Conservation (phyloP, 148 eudicot species). For the Oxyria digyna region DNA sequence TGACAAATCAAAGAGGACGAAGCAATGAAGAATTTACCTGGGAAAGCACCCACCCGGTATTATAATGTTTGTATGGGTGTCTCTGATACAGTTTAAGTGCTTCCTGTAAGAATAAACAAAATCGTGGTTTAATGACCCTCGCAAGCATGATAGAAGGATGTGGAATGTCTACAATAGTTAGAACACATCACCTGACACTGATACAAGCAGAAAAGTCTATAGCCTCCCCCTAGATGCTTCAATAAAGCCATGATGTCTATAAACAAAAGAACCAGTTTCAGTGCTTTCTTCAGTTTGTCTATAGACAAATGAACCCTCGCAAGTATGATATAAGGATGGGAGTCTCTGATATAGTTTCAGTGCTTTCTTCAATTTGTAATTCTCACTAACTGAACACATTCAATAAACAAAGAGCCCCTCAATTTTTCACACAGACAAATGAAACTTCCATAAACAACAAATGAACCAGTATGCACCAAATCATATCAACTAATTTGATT, state of each 20-base stretch:
- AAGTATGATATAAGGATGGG: too few relatives aligned
- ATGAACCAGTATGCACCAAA: too few relatives aligned
- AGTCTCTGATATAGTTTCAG: too few relatives aligned
- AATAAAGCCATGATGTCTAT: conserved; percentile 59
- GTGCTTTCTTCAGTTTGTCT: too few relatives aligned
- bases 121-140: conserved; percentile 10
- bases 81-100: conserved; percentile 65
- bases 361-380: too few relatives aligned
- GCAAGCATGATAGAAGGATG: not conserved
- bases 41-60: conserved; percentile 94
- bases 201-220: conserved; percentile 74
- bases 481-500: too few relatives aligned
- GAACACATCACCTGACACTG: conserved; percentile 61
- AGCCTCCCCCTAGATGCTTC: conserved; percentile 75
- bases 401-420: too few relatives aligned
- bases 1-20: not conserved
- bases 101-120: conserved; percentile 36
- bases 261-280: too few relatives aligned
- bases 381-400: too few relatives aligned
- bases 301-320: too few relatives aligned
- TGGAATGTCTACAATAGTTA: not conserved
- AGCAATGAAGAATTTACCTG: conserved; percentile 43
- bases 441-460: too few relatives aligned
- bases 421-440: too few relatives aligned
- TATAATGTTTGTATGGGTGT: conserved; percentile 77